These are phyloP conservation scores for Croton setiger DNA, from an alignment of 441 rosid species.

Conservation along the genomic window DNA sequence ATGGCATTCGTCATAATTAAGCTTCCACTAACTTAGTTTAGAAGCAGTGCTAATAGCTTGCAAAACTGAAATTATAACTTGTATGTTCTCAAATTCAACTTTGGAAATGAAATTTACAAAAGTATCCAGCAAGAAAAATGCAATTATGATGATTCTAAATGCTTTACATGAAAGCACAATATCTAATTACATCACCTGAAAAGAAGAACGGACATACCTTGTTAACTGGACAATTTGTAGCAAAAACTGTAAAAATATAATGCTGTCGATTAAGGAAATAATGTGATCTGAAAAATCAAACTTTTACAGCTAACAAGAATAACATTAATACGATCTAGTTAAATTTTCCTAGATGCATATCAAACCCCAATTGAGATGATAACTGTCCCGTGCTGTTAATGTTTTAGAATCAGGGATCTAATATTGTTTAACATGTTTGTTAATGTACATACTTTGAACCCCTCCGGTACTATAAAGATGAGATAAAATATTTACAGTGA, in stretches of 20 bases:
- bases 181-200: conserved; percentile 2
- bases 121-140: neutral
- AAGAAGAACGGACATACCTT: neutral
- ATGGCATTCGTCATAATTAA: conserved; percentile 25
- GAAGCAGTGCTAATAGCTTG: conserved; percentile 12
- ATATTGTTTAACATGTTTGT: neutral
- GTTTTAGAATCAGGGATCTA: neutral
- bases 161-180: neutral
- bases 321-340: neutral
- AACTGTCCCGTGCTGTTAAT: neutral
- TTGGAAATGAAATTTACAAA: neutral
- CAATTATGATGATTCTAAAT: conserved; percentile 10
- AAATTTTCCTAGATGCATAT: neutral
- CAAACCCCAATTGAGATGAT: neutral
- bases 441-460: neutral
- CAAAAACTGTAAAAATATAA: neutral
- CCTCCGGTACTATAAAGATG: neutral
- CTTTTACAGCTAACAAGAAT: neutral
- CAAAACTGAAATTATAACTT: conserved; percentile 6
- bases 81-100: conserved; percentile 4
- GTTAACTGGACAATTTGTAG: neutral
- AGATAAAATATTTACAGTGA: neutral
- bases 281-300: neutral
- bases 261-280: neutral
- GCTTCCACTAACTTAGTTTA: conserved; percentile 21